Percentiles rank a stretch among this genome's conserved stretches.
phyloP scores from a whole-genome alignment of 495 filamentous ascomycete genomes.

The Xylaria sp. region DNA sequence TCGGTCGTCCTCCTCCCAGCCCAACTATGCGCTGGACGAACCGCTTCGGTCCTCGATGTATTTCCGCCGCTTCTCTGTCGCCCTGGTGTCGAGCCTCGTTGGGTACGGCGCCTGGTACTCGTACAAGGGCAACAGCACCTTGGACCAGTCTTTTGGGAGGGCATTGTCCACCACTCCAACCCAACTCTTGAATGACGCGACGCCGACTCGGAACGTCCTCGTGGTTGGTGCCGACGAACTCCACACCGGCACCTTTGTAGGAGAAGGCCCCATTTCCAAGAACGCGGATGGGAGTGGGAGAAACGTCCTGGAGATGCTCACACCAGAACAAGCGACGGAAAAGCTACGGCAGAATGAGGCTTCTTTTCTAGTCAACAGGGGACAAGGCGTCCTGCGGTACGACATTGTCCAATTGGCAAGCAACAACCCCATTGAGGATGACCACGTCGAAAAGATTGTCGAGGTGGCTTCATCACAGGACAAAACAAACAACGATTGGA shows the following conservation, averaged over 20 bases:
- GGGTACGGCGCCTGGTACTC: slow-evolving; percentile 60
- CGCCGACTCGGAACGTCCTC: slow-evolving; percentile 60
- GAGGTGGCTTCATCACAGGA: slow-evolving; percentile 66
- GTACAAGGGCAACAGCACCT: slow-evolving; percentile 46
- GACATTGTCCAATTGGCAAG: slow-evolving; percentile 94
- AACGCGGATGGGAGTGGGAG: slow-evolving; percentile 79
- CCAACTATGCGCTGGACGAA: slow-evolving; percentile 40
- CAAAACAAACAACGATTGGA: slow-evolving; percentile 80
- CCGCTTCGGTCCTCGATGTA: slow-evolving; percentile 59
- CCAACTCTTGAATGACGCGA: slow-evolving; percentile 37
- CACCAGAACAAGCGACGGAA: slow-evolving; percentile 90
- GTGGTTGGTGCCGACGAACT: slow-evolving; percentile 84
- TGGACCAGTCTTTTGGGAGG: slow-evolving; percentile 39
- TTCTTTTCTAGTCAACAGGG: slow-evolving; percentile 88
- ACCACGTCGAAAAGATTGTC: slow-evolving; percentile 96
- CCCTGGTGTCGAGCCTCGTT: slow-evolving; percentile 54
- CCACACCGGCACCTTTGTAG: slow-evolving; percentile 80
- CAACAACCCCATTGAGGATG: slow-evolving; percentile 98
- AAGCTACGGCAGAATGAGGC: slow-evolving; percentile 89
- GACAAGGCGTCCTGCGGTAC: slow-evolving; percentile 90
- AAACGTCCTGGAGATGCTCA: slow-evolving; percentile 91
- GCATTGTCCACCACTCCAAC: slow-evolving; percentile 39
- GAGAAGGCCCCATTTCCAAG: slow-evolving; percentile 84
- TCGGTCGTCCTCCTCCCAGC: slow-evolving; percentile 31
- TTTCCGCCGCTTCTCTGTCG: slow-evolving; percentile 52